These are phyloP conservation scores for Jamesozyma hellenica DNA, from an alignment of 805 yeast genomes.

Conservation along the genomic window DNA sequence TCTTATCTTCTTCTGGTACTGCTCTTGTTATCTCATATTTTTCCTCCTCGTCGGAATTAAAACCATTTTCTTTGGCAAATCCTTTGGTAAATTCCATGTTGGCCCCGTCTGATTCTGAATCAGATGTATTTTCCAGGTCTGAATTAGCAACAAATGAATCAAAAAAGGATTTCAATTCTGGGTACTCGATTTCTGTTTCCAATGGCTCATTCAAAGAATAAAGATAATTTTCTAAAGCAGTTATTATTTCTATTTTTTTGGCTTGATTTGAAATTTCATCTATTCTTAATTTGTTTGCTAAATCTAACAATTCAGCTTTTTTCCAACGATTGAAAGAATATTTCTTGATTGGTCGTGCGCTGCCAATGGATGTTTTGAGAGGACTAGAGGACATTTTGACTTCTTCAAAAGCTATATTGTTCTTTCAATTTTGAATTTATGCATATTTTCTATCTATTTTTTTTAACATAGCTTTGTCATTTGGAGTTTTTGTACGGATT, in stretches of 20 bases:
- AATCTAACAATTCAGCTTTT: constrained; percentile 21
- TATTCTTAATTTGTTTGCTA: constrained; percentile 19
- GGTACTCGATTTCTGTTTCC: constrained; percentile 18
- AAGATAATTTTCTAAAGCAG: constrained; percentile 13
- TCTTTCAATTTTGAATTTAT: too few species aligned
- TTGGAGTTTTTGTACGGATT: too few species aligned
- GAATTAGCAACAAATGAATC: constrained; percentile 3
- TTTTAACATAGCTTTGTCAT: too few species aligned
- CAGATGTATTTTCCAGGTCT: neutral
- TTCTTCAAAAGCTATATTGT: too few species aligned
- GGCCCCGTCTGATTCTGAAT: constrained; percentile 1
- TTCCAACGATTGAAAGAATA: constrained; percentile 19
- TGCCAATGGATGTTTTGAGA: neutral
- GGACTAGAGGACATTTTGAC: too few species aligned
- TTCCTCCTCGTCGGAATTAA: neutral
- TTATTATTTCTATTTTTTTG: constrained; percentile 15
- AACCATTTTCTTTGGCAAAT: neutral
- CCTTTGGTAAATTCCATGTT: neutral
- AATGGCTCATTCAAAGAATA: constrained; percentile 12
- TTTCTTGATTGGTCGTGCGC: neutral
- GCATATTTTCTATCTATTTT: too few species aligned
- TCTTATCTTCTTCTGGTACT: neutral
- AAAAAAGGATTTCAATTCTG: constrained; percentile 21
- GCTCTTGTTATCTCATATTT: neutral
- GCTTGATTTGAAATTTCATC: constrained; percentile 10